Evolutionary conservation across 2,329 filamentous ascomycete genomes (phyloP).

Genomic region (Bipolaris victoriae): DNA sequence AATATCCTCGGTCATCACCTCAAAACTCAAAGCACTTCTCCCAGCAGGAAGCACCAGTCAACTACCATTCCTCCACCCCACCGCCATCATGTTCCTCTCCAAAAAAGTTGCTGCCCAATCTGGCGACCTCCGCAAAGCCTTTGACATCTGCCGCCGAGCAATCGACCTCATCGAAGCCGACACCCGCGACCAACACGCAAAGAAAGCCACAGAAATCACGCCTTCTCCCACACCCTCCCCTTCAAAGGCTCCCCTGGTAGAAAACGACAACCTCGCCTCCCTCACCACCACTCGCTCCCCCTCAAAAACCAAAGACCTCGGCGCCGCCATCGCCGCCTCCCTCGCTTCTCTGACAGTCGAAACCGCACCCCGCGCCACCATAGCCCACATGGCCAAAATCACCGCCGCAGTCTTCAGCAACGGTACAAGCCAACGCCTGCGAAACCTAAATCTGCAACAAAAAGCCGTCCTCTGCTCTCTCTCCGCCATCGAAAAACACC

Average conservation of each 20-base stretch:
- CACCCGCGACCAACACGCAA: conserved; percentile 74
- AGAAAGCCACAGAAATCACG: conserved; percentile 58
- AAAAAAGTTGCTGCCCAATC: conserved; percentile 95
- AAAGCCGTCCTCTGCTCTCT: conserved; percentile 92
- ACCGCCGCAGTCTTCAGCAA: conserved; percentile 90
- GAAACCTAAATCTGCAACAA: conserved; percentile 90
- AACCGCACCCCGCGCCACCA: conserved; percentile 85
- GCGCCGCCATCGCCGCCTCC: conserved; percentile 49
- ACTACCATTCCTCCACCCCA: conserved; percentile 89
- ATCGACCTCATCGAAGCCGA: conserved; percentile 89
- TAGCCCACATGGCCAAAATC: conserved; percentile 89
- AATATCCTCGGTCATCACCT: conserved; percentile 84
- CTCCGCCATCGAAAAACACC: conserved; percentile 81
- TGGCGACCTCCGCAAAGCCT: conserved; percentile 91
- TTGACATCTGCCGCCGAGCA: conserved; percentile 88
- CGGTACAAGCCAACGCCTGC: conserved; percentile 81
- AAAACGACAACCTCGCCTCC: conserved; percentile 77
- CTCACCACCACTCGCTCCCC: conserved; percentile 50
- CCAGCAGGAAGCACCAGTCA: conserved; percentile 63
- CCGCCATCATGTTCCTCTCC: conserved; percentile 90
- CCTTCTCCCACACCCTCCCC: conserved; percentile 62
- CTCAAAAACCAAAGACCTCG: conserved; percentile 40
- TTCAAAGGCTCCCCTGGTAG: conserved; percentile 76
- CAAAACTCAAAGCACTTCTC: conserved; percentile 77
- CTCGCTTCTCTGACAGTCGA: conserved; percentile 70